These are phyloP conservation scores for Cynara cardunculus DNA, from an alignment of 129 eudicot genomes.

Conservation along the genomic window DNA sequence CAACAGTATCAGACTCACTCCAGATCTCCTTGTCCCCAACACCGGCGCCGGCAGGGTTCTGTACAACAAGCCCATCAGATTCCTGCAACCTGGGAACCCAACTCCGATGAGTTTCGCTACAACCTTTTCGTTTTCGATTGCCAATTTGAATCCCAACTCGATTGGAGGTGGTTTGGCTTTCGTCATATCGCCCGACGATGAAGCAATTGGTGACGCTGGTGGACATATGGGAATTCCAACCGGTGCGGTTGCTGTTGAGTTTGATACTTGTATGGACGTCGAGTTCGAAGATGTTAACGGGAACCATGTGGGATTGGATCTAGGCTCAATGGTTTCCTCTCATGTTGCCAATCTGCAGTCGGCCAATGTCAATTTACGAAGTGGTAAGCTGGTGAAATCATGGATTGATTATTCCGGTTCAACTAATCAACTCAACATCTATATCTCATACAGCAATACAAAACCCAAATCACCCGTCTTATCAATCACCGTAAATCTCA, in stretches of 20 bases:
- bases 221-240: slow-evolving; percentile 49
- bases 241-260: slow-evolving; percentile 67
- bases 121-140: slow-evolving; percentile 51
- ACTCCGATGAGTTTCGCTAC: slow-evolving; percentile 62
- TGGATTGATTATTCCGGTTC: neutral
- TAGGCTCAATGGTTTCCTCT: slow-evolving; percentile 24
- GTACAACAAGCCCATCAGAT: slow-evolving; percentile 57
- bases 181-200: slow-evolving; percentile 64
- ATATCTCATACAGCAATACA: slow-evolving; percentile 1
- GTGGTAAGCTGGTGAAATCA: too few relatives aligned
- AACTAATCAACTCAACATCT: slow-evolving; percentile 27
- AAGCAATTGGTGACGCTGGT: slow-evolving; percentile 53
- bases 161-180: slow-evolving; percentile 87
- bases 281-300: slow-evolving; percentile 27
- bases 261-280: slow-evolving; percentile 49
- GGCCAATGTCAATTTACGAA: neutral
- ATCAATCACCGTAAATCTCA: neutral
- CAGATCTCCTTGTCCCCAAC: slow-evolving; percentile 80
- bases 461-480: slow-evolving; percentile 25
- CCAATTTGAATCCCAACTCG: slow-evolving; percentile 61
- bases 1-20: slow-evolving; percentile 59
- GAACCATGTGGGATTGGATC: slow-evolving; percentile 35
- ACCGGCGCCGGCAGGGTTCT: slow-evolving; percentile 77
- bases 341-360: slow-evolving; percentile 8
- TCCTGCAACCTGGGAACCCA: slow-evolving; percentile 45